Evolutionary conservation across 2,329 filamentous ascomycete species (phyloP).

Genomic region (Colletotrichum tanaceti): DNA sequence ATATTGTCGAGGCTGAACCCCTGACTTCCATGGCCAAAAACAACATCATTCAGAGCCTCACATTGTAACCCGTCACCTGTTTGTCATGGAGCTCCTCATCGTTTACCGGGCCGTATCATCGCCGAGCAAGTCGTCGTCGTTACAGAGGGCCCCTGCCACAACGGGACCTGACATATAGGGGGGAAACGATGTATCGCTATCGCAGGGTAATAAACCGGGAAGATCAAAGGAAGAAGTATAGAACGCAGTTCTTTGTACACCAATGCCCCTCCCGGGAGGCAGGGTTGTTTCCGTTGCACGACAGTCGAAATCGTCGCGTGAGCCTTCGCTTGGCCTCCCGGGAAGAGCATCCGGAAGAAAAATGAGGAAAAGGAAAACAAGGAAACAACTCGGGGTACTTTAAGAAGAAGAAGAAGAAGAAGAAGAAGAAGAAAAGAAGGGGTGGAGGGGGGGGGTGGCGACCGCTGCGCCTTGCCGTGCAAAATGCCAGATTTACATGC

Average conservation of each 20-base stretch:
- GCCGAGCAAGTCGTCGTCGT: background rate
- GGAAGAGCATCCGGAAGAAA: background rate
- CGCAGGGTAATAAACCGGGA: too few species aligned
- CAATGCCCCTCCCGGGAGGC: background rate
- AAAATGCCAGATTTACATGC: constrained; percentile 6
- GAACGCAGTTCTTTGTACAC: background rate
- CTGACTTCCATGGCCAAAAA: too few species aligned
- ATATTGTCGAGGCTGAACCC: too few species aligned
- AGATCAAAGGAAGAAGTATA: too few species aligned
- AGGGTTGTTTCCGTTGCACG: background rate
- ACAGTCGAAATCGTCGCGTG: background rate
- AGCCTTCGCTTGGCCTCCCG: background rate
- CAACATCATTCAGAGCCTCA: too few species aligned
- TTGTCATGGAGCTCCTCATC: background rate
- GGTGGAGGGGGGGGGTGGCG: background rate
- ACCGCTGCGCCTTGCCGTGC: background rate
- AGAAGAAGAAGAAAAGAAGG: background rate
- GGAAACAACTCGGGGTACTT: background rate
- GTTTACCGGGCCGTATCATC: background rate
- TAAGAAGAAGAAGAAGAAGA: background rate
- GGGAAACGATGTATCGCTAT: too few species aligned
- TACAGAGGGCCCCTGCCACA: background rate
- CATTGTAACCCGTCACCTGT: too few species aligned
- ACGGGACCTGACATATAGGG: background rate
- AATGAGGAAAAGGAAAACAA: background rate